These are phyloP conservation scores for Cryptococcus sp. DNA, from an alignment of 1,284 basidiomycete species.

Conservation along the genomic window DNA sequence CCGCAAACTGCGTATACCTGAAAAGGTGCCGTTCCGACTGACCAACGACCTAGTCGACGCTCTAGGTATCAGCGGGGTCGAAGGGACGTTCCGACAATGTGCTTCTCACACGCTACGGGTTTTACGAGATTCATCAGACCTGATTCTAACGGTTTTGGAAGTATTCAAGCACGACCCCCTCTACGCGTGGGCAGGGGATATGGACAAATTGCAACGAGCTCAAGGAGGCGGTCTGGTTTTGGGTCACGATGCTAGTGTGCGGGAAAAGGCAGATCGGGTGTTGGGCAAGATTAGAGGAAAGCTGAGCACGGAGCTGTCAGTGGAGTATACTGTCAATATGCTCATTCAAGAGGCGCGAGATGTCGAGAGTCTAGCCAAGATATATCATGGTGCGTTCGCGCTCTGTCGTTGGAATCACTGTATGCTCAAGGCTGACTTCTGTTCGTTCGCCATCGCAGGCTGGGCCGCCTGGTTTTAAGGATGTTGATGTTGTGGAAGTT, in stretches of 20 bases:
- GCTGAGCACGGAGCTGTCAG: constrained; percentile 78
- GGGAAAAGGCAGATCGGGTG: constrained; percentile 87
- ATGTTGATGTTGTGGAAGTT: no score
- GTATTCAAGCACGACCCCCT: constrained; percentile 97
- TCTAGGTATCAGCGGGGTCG: constrained; percentile 83
- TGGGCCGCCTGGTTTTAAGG: constrained; percentile 15
- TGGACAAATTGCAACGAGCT: constrained; percentile 57
- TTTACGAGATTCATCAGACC: constrained; percentile 75
- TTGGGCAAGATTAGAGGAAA: constrained; percentile 76
- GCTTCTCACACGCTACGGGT: constrained; percentile 93
- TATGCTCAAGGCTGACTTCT: neutral
- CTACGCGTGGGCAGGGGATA: constrained; percentile 78
- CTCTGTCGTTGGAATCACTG: neutral
- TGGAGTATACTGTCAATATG: constrained; percentile 91
- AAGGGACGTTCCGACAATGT: constrained; percentile 93
- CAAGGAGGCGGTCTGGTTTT: constrained; percentile 31
- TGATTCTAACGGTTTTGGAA: constrained; percentile 92
- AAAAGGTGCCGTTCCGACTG: constrained; percentile 91
- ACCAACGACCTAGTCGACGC: constrained; percentile 93
- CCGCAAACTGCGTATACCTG: constrained; percentile 75
- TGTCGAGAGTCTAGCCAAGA: constrained; percentile 69
- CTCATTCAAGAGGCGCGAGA: constrained; percentile 88
- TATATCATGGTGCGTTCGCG: constrained; percentile 63
- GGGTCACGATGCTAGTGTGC: constrained; percentile 56
- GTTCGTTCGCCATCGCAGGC: neutral